Percentiles rank a stretch among this genome's conserved stretches.
These are phyloP conservation scores for Rhynchosporium agropyri DNA, from an alignment of 2,329 filamentous ascomycete genomes.

Conservation along the genomic window DNA sequence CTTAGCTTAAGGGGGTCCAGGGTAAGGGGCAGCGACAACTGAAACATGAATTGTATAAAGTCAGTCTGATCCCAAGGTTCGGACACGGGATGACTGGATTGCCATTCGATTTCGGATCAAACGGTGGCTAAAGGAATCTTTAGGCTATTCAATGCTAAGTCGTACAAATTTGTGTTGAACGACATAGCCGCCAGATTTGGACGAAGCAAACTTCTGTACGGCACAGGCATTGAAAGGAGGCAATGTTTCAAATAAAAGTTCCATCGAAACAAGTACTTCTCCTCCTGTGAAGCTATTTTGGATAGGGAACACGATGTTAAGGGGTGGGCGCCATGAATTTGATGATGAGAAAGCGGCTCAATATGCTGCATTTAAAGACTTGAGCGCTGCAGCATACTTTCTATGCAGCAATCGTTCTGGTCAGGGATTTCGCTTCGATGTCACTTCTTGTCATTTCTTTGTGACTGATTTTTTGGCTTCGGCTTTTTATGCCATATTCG, in stretches of 20 bases:
- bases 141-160: not conserved
- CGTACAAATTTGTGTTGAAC: slow-evolving; percentile 9
- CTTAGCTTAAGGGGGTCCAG: slow-evolving; percentile 4
- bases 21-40: slow-evolving; percentile 32
- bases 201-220: slow-evolving; percentile 10
- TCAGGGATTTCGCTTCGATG: slow-evolving; percentile 10
- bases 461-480: not conserved
- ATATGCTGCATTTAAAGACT: not conserved
- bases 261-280: slow-evolving; percentile 9
- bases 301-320: slow-evolving; percentile 11
- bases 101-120: slow-evolving; percentile 10
- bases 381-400: not conserved
- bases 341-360: not conserved
- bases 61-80: slow-evolving; percentile 9
- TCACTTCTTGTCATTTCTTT: slow-evolving; percentile 20
- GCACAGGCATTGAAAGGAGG: slow-evolving; percentile 1
- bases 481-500: slow-evolving; percentile 4
- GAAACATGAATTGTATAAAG: slow-evolving; percentile 21
- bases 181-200: slow-evolving; percentile 3
- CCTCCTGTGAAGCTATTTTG: slow-evolving; percentile 10
- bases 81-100: not conserved
- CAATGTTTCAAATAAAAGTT: not conserved
- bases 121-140: slow-evolving; percentile 5
- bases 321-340: not conserved
- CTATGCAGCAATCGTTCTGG: not conserved